Conservation (phyloP, 805 yeast genomes). For the Ogataea pignaliae region DNA sequence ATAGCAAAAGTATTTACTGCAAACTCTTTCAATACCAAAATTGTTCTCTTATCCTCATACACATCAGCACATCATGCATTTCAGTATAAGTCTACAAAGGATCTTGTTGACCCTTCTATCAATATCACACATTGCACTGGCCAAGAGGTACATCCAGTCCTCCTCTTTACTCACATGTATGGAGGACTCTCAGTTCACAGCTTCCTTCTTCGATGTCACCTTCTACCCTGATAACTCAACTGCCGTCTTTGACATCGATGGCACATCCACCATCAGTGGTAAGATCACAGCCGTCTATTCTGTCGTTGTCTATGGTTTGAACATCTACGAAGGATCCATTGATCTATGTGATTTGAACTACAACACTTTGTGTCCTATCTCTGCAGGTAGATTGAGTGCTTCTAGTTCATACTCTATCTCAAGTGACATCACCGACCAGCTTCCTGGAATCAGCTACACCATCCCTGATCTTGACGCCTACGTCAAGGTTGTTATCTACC, state of each 20-base stretch:
- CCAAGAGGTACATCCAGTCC: constrained; percentile 31
- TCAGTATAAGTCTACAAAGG: too few species aligned
- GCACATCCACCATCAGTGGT: constrained; percentile 73
- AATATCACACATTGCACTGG: constrained; percentile 15
- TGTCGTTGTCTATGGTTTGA: constrained; percentile 78
- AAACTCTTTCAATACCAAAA: too few species aligned
- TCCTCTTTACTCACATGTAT: constrained; percentile 85
- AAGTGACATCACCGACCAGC: constrained; percentile 37
- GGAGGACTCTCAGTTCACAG: constrained; percentile 82
- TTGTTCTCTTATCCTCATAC: too few species aligned
- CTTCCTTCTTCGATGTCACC: constrained; percentile 73
- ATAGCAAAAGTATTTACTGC: too few species aligned
- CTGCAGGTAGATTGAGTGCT: constrained; percentile 83
- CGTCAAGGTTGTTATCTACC: constrained; percentile 67
- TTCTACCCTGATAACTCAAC: constrained; percentile 64
- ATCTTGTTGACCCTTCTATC: constrained; percentile 1
- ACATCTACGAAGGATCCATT: constrained; percentile 48
- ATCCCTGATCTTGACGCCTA: constrained; percentile 94
- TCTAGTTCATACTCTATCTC: constrained; percentile 38
- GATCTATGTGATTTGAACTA: constrained; percentile 58
- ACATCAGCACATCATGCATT: too few species aligned
- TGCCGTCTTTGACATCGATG: constrained; percentile 64
- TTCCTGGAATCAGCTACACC: constrained; percentile 84
- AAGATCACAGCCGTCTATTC: constrained; percentile 62
- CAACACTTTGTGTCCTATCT: constrained; percentile 72